Percentiles rank a stretch among this genome's conserved stretches.
Conservation (phyloP, 306 rosid species). For the Gastrolobium bilobum region DNA sequence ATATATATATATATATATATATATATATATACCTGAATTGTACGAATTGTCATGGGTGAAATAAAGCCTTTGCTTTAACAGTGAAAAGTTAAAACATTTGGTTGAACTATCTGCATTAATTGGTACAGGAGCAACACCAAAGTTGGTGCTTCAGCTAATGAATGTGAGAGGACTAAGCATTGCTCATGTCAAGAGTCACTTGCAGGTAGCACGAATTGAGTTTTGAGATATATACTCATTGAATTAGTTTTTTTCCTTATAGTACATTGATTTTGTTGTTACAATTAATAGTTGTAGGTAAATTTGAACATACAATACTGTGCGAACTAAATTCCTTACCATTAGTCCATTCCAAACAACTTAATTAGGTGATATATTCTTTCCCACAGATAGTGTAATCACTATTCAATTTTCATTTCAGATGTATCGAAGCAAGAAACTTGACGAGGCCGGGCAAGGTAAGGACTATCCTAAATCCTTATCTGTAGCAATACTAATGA, state of each 20-base stretch:
- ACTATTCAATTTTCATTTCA: slow-evolving; percentile 41
- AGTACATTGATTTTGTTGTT: no score
- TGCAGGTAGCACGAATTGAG: slow-evolving; percentile 65
- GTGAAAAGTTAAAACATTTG: neutral
- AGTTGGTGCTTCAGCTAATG: slow-evolving; percentile 88
- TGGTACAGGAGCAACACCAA: slow-evolving; percentile 89
- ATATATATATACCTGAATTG: neutral
- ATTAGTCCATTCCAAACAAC: neutral
- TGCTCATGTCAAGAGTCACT: slow-evolving; percentile 94
- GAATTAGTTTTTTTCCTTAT: neutral
- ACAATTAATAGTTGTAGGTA: no score
- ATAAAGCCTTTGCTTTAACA: neutral
- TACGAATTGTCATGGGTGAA: neutral
- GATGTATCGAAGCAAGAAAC: slow-evolving; percentile 97
- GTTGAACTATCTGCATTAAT: slow-evolving; percentile 7
- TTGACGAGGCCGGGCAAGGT: slow-evolving; percentile 91
- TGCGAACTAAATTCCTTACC: neutral
- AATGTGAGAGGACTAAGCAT: slow-evolving; percentile 92
- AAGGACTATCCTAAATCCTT: neutral
- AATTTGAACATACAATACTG: neutral
- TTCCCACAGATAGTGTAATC: neutral
- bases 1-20: neutral
- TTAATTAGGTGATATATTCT: neutral
- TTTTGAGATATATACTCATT: neutral
- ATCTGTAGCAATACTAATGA: neutral